phyloP scores from a whole-genome alignment of 2,329 filamentous ascomycete species.

The Microdochium paspali region DNA sequence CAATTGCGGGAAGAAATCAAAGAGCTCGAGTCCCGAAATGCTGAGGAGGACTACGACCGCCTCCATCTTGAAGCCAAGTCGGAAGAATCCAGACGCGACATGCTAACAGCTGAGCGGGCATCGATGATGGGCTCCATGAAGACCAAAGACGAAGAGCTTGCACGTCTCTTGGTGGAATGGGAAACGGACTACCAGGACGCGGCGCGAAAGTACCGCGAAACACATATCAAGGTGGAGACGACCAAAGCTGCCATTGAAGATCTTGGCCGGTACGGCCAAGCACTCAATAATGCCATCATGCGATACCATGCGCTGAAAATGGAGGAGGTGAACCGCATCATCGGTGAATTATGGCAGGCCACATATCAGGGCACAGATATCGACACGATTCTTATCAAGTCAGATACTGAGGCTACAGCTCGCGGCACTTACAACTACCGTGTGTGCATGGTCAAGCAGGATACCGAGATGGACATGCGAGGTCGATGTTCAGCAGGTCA shows the following conservation, averaged over 20 bases:
- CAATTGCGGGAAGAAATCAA: slow-evolving; percentile 59
- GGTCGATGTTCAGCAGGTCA: slow-evolving; percentile 94
- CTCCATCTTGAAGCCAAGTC: slow-evolving; percentile 60
- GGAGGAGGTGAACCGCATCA: slow-evolving; percentile 94
- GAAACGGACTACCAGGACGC: slow-evolving; percentile 81
- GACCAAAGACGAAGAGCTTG: slow-evolving; percentile 74
- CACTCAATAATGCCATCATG: slow-evolving; percentile 95
- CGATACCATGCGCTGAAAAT: slow-evolving; percentile 94
- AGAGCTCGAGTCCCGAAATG: slow-evolving; percentile 69
- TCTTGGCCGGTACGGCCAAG: slow-evolving; percentile 69
- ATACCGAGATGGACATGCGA: slow-evolving; percentile 98
- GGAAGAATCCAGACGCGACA: slow-evolving; percentile 59
- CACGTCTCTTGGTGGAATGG: slow-evolving; percentile 67
- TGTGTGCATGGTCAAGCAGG: slow-evolving; percentile 94
- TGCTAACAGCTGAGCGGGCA: slow-evolving; percentile 62
- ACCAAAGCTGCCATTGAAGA: slow-evolving; percentile 92
- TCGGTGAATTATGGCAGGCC: slow-evolving; percentile 91
- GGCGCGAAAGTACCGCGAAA: slow-evolving; percentile 69
- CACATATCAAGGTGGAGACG: slow-evolving; percentile 81
- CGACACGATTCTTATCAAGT: slow-evolving; percentile 90
- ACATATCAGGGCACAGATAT: slow-evolving; percentile 97
- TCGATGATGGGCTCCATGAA: slow-evolving; percentile 70
- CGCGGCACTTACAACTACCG: slow-evolving; percentile 94
- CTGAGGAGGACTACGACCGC: slow-evolving; percentile 70
- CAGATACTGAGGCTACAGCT: slow-evolving; percentile 69